These are phyloP conservation scores for Hypoxylon rickii DNA, from an alignment of 495 filamentous ascomycete species.

Conservation along the genomic window DNA sequence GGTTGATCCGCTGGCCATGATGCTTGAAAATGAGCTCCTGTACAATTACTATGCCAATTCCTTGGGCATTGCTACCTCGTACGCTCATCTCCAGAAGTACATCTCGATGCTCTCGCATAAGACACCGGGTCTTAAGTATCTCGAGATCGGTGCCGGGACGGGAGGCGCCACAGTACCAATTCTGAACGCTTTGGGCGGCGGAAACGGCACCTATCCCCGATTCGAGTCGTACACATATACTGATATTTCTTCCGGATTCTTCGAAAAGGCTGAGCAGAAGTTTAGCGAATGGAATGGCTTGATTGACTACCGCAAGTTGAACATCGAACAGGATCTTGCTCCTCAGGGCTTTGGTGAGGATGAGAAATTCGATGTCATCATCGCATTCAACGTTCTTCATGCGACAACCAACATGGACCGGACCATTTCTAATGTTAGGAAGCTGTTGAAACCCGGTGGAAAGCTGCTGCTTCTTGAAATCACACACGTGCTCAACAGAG, in stretches of 20 bases:
- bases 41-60: conserved; percentile 36
- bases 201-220: conserved; percentile 4
- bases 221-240: conserved; percentile 55
- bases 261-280: conserved; percentile 51
- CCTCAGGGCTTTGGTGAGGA: conserved; percentile 52
- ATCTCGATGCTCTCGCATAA: conserved; percentile 36
- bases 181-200: conserved; percentile 23
- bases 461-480: conserved; percentile 46
- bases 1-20: conserved; percentile 34
- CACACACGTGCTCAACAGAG: conserved; percentile 37
- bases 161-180: conserved; percentile 48
- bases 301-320: conserved; percentile 45
- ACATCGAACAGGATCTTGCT: conserved; percentile 51
- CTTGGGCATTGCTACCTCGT: conserved; percentile 33
- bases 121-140: conserved; percentile 44
- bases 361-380: conserved; percentile 52
- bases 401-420: conserved; percentile 51
- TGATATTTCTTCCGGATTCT: conserved; percentile 57
- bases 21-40: conserved; percentile 38
- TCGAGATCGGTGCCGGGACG: conserved; percentile 58
- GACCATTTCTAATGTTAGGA: conserved; percentile 53
- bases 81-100: conserved; percentile 47
- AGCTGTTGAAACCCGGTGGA: conserved; percentile 45
- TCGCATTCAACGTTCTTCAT: conserved; percentile 60
- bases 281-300: conserved; percentile 44